phyloP scores from a whole-genome alignment of 768 basidiomycete genomes.

The Amyloporia xantha region DNA sequence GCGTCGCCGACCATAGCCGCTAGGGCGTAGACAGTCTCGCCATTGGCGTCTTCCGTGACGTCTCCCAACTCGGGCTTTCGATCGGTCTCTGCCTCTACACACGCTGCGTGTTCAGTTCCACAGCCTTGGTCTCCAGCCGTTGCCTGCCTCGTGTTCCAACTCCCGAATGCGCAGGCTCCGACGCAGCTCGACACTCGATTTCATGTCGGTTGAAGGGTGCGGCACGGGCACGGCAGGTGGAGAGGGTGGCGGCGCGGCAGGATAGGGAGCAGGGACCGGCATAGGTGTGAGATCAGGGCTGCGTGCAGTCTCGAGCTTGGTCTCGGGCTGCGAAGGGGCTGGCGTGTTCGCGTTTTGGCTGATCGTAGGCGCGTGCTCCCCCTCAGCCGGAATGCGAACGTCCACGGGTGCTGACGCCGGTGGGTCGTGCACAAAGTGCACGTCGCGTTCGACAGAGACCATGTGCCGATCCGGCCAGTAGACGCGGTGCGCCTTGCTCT shows the following conservation, averaged over 20 bases:
- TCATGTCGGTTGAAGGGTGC: no score
- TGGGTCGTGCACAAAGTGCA: conserved; percentile 2
- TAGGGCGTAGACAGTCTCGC: neutral
- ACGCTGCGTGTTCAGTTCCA: neutral
- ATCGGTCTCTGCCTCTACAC: neutral
- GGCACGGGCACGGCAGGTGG: no score
- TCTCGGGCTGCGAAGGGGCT: no score
- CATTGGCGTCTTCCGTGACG: neutral
- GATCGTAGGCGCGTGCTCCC: neutral
- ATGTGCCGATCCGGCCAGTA: conserved; percentile 6
- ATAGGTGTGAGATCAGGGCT: no score
- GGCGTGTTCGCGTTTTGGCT: neutral
- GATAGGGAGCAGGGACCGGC: no score
- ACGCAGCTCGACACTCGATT: no score
- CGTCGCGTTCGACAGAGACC: conserved; percentile 5
- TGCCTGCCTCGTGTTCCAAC: conserved; percentile 3
- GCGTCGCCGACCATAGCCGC: neutral
- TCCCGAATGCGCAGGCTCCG: no score
- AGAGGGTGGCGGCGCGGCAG: no score
- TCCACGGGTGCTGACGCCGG: neutral
- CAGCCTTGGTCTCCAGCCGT: neutral
- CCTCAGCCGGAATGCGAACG: neutral
- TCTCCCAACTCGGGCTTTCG: neutral
- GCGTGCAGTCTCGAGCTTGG: no score
- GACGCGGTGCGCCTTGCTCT: conserved; percentile 14